Conservation (phyloP, 805 yeast species). For the Candida manassasensis region DNA sequence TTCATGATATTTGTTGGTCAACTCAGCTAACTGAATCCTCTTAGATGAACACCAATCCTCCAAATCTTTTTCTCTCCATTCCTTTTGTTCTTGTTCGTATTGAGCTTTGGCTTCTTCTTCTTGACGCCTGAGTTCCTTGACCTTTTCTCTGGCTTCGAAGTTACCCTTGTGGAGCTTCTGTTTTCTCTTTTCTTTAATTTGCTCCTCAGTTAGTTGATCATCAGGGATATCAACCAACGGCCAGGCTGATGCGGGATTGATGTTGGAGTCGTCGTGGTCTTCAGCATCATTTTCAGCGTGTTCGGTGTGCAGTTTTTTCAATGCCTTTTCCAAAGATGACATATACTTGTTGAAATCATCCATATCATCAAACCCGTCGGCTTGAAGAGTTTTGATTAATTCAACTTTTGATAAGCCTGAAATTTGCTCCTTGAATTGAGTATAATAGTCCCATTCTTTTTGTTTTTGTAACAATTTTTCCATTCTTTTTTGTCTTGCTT, state of each 20-base stretch:
- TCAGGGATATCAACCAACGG: constrained; percentile 83
- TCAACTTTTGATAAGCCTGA: constrained; percentile 48
- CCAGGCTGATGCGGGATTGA: constrained; percentile 52
- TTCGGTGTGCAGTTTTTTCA: constrained; percentile 64
- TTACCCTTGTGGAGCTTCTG: constrained; percentile 82
- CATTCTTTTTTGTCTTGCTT: constrained; percentile 77
- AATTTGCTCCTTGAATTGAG: constrained; percentile 51
- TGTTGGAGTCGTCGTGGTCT: constrained; percentile 29
- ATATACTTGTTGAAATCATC: constrained; percentile 66
- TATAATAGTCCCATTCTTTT: constrained; percentile 71
- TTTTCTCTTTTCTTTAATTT: constrained; percentile 78
- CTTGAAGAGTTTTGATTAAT: constrained; percentile 49
- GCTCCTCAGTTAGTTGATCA: constrained; percentile 72
- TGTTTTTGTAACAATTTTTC: constrained; percentile 80
- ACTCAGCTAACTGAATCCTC: constrained; percentile 51
- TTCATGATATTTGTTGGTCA: constrained; percentile 64
- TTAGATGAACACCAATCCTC: constrained; percentile 76
- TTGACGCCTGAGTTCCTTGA: constrained; percentile 69
- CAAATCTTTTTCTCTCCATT: constrained; percentile 73
- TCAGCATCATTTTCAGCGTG: constrained; percentile 52
- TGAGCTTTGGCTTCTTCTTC: constrained; percentile 59
- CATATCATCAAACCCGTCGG: constrained; percentile 76
- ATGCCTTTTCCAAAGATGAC: constrained; percentile 57
- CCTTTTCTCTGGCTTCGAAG: constrained; percentile 80
- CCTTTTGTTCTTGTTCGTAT: constrained; percentile 59